These are phyloP conservation scores for Solidago caesia DNA, from an alignment of 129 eudicot species.

Conservation along the genomic window DNA sequence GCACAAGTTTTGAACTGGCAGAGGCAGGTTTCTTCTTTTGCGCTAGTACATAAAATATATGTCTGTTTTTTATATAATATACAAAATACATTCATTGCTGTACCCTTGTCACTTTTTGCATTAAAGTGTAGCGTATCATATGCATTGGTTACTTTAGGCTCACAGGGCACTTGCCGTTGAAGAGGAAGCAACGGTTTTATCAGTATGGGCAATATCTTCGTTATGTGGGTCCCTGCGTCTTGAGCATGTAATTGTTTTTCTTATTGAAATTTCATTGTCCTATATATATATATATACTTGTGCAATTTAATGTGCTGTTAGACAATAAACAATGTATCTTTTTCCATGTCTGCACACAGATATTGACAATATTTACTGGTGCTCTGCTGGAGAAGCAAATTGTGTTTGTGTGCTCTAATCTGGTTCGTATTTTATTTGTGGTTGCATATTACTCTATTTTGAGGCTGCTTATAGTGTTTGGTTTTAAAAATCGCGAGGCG, in stretches of 20 bases:
- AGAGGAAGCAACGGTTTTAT: conserved; percentile 90
- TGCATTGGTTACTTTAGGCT: conserved; percentile 46
- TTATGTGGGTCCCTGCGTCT: conserved; percentile 94
- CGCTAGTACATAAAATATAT: background rate
- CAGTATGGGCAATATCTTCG: conserved; percentile 87
- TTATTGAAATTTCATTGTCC: background rate
- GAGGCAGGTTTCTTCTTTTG: conserved; percentile 49
- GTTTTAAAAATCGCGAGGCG: too few relatives aligned
- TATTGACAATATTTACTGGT: conserved; percentile 80
- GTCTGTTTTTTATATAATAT: background rate
- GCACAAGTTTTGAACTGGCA: conserved; percentile 76
- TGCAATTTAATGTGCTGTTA: background rate
- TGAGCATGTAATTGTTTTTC: conserved; percentile 65
- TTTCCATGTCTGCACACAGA: conserved; percentile 46
- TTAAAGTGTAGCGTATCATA: conserved; percentile 13
- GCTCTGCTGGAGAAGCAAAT: conserved; percentile 97
- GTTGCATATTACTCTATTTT: conserved; percentile 10
- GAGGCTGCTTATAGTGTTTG: background rate
- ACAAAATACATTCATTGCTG: background rate
- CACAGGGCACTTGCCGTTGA: conserved; percentile 77
- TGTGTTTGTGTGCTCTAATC: conserved; percentile 74
- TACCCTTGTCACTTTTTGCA: conserved; percentile 3
- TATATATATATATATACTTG: background rate
- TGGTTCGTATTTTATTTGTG: conserved; percentile 47
- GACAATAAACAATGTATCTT: background rate